Conservation (phyloP, 495 filamentous ascomycete species). For the Trichocladium uniseriatum region DNA sequence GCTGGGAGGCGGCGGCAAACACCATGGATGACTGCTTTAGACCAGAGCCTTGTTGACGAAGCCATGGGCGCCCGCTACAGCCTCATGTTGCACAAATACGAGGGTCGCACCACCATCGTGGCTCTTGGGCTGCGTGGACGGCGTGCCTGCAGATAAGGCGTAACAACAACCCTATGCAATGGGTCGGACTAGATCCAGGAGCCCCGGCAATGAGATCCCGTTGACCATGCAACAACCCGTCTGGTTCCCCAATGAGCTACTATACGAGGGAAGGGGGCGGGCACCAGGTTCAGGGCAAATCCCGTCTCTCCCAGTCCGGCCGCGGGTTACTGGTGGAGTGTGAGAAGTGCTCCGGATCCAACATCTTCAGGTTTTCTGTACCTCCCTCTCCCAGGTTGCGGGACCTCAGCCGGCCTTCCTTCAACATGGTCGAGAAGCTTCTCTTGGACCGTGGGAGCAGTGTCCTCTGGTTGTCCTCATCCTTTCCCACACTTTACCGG, state of each 20-base stretch:
- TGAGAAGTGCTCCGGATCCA: no score
- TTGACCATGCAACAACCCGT: slow-evolving; percentile 10
- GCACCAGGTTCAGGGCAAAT: not conserved
- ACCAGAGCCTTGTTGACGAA: not conserved
- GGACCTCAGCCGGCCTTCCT: not conserved
- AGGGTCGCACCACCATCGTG: slow-evolving; percentile 7
- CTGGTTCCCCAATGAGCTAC: slow-evolving; percentile 1
- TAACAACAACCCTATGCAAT: slow-evolving; percentile 2
- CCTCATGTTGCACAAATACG: slow-evolving; percentile 9
- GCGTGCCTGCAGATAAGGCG: slow-evolving; percentile 4
- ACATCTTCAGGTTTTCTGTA: no score
- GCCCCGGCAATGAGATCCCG: slow-evolving; percentile 5
- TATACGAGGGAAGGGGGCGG: no score
- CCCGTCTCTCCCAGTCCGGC: no score
- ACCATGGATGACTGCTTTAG: not conserved
- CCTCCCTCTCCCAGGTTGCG: no score
- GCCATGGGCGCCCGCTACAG: slow-evolving; percentile 1
- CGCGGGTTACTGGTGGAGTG: no score
- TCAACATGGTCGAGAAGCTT: not conserved
- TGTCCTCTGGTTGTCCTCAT: no score
- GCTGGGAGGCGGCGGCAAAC: not conserved
- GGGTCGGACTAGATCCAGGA: slow-evolving; percentile 9
- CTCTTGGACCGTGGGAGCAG: no score
- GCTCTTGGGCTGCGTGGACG: slow-evolving; percentile 1
- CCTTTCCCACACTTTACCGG: no score